Evolutionary conservation across 2,329 filamentous ascomycete genomes (phyloP), one percentile per base, ranked within the genome.

Genomic region (Neonectria faginata): DNA sequence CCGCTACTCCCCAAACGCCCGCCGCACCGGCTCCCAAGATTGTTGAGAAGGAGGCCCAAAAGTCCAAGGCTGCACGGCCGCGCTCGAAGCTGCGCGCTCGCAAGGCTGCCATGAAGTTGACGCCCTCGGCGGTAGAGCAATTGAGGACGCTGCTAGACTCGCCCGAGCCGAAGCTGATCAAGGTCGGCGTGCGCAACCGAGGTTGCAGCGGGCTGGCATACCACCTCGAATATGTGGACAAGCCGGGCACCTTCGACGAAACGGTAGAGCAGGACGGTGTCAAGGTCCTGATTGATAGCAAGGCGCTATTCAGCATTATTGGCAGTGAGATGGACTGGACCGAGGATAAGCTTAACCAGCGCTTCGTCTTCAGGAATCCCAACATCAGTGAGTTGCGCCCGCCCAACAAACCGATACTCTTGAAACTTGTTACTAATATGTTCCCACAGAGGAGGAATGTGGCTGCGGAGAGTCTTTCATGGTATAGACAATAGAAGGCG

Each of bases 261-360:
- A 86, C 90, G 56, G 93, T 99, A 1, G 94, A 97, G 77, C 96
- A 99, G 78, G 96, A 98, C 74, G 96, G 95, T 0, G 95, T 99
- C 62, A 95, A 92, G 80, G 95, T 99, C 36, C 79, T 98, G 77
- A 96, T 99, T 62, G 96, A 99, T 79, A 97, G 93, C 85, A 98
- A 97, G 83, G 96, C 96, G 45, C 83, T 99, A 54, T 94, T 99
- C 78, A 98, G 95, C 79, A 98, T 99, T 58, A 97, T 99, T 73
- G 96, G 96, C 5, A 97, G 92, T 76, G 95, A 98, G 82, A 99
- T 99, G 96, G 96, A 99, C 77, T 99, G 95, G 94, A 86, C 95
- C 11, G 94, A 98, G 81, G 96, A 98, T 74, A 97, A 97, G 83
- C 82, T 99, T 69, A 97, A 91, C 78, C 88, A 94, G 79, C 86